These are phyloP conservation scores for Hibiscus syriacus DNA, from an alignment of 345 rosid species.

Conservation along the genomic window DNA sequence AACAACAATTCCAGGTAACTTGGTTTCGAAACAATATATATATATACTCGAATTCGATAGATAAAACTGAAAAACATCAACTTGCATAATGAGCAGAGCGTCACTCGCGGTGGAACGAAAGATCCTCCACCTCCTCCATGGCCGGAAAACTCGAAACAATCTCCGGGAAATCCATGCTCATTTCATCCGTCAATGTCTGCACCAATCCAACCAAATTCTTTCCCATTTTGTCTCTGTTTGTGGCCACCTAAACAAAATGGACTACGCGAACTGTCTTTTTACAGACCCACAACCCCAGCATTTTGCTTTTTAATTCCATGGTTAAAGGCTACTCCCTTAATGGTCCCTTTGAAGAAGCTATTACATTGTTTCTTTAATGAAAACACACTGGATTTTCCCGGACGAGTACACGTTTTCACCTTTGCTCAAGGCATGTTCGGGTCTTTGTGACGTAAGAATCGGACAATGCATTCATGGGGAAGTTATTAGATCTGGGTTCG, in stretches of 20 bases:
- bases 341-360: constrained; percentile 41
- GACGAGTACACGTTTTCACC: constrained; percentile 75
- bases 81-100: constrained; percentile 22
- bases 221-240: constrained; percentile 71
- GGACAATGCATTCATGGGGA: constrained; percentile 53
- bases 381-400: constrained; percentile 43
- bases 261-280: constrained; percentile 39
- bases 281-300: constrained; percentile 37
- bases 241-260: constrained; percentile 37
- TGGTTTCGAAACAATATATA: too few relatives aligned
- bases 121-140: constrained; percentile 54
- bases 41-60: too few relatives aligned
- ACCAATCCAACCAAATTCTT: constrained; percentile 48
- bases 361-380: constrained; percentile 39
- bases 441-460: constrained; percentile 22
- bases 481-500: constrained; percentile 37
- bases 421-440: constrained; percentile 52
- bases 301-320: constrained; percentile 54
- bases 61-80: too few relatives aligned
- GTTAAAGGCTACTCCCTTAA: constrained; percentile 52
- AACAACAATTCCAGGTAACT: too few relatives aligned
- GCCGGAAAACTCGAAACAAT: constrained; percentile 43
- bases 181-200: constrained; percentile 50
- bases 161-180: constrained; percentile 63
- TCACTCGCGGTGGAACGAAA: constrained; percentile 35